A percentile compares a stretch with the other conserved stretches of the same genome.
These are phyloP conservation scores for Anthracocystis walkeri DNA, from an alignment of 1,284 basidiomycete species.

Conservation along the genomic window DNA sequence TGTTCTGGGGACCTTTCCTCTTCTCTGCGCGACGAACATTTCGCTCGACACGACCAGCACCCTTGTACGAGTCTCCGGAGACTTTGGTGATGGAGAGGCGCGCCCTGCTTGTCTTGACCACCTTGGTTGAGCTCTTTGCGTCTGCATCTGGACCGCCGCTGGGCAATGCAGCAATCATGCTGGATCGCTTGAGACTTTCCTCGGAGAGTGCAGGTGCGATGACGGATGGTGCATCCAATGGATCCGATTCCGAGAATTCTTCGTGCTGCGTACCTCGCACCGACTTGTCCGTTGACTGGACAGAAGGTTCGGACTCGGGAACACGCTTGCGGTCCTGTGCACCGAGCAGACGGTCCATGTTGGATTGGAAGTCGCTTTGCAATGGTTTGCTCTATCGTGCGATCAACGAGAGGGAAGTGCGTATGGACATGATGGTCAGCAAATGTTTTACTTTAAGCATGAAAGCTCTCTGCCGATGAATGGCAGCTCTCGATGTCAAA, in stretches of 20 bases:
- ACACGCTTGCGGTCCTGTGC: constrained; percentile 46
- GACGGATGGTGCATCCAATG: constrained; percentile 31
- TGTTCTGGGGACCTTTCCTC: constrained; percentile 24
- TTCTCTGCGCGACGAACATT: constrained; percentile 48
- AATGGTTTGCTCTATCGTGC: constrained; percentile 54
- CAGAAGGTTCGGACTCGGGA: constrained; percentile 36
- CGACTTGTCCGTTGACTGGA: constrained; percentile 38
- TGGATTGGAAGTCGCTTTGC: constrained; percentile 61
- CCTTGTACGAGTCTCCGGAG: constrained; percentile 50
- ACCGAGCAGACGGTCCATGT: constrained; percentile 65
- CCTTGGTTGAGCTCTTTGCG: constrained; percentile 23
- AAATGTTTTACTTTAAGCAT: background rate
- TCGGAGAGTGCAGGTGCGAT: constrained; percentile 46
- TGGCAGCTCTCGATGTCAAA: constrained; percentile 21
- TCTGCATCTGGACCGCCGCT: constrained; percentile 41
- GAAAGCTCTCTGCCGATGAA: background rate
- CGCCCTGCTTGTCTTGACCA: constrained; percentile 17
- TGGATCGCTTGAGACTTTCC: constrained; percentile 24
- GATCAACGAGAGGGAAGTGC: background rate
- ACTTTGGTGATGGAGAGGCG: constrained; percentile 43
- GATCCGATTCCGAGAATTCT: constrained; percentile 49
- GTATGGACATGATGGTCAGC: constrained; percentile 10
- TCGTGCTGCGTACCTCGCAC: constrained; percentile 57
- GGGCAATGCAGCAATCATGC: constrained; percentile 42
- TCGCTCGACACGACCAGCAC: constrained; percentile 45